Percentiles rank a stretch among this genome's conserved stretches.
Conservation (phyloP, 2,329 filamentous ascomycete species). For the Epichloe elymi region DNA sequence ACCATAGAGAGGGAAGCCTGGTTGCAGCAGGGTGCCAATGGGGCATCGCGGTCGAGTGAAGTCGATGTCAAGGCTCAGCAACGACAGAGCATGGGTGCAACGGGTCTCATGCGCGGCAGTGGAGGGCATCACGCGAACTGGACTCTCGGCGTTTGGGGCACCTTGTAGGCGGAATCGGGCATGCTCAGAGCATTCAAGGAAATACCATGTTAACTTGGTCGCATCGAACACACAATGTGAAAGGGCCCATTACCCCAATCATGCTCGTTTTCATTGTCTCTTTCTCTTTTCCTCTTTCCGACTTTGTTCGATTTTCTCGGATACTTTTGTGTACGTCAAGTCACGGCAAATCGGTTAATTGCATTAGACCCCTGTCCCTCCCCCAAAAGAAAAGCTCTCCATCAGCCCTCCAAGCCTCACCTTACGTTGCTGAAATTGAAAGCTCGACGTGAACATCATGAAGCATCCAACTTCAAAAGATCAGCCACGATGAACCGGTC, state of each 20-base stretch:
- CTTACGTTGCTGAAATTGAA: not conserved
- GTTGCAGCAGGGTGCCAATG: constrained; percentile 50
- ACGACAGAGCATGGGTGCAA: constrained; percentile 51
- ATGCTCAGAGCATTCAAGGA: not conserved
- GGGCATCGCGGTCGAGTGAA: constrained; percentile 46
- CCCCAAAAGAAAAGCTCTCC: not conserved
- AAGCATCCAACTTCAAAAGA: not conserved
- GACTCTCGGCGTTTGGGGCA: constrained; percentile 51
- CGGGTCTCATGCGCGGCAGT: constrained; percentile 28
- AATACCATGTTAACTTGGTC: not conserved
- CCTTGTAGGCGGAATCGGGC: constrained; percentile 22
- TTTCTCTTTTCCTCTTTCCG: not conserved
- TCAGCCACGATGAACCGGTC: constrained; percentile 19
- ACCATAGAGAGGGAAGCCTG: constrained; percentile 61
- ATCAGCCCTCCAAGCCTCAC: constrained; percentile 6
- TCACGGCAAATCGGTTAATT: constrained; percentile 3
- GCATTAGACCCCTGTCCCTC: constrained; percentile 2
- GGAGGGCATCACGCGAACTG: constrained; percentile 35
- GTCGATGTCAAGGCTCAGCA: constrained; percentile 44
- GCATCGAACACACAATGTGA: not conserved
- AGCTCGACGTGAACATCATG: not conserved
- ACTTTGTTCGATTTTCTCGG: not conserved
- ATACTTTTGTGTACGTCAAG: too few relatives aligned
- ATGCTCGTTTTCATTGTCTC: not conserved
- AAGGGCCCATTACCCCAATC: too few relatives aligned